Base-by-base conservation (phyloP, 805 yeast species). In the Ogataea parapolymorpha region DNA sequence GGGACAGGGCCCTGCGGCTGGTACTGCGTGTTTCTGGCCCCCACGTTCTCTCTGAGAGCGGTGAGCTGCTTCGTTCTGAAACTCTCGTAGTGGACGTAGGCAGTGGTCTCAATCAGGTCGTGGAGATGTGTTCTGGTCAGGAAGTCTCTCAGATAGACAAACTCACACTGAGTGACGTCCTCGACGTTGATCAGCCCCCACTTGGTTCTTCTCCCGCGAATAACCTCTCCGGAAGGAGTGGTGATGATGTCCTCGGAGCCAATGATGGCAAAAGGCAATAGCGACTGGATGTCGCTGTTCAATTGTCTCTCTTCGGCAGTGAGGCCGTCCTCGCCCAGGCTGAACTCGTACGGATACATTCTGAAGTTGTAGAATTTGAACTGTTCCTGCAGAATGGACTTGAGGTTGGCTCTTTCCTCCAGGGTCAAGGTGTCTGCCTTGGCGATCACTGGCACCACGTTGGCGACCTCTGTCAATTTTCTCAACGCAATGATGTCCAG, bases 111-210 rank as follows among this genome's bases (percentile, higher is more conserved):
- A 56, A 93, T 90, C 63, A 93, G 79, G 63, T 91, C 98, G 65
- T 89, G 97, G 58, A 93, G 73, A 64, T 93, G 97, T 7, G 98
- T 88, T 70, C 96, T 81, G 33, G 96, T 88, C 58, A 93, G 77
- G 65, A 93, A 93, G 63, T 88, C 95, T 68, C 97, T 80, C 60
- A 93, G 79, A 55, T 87, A 89, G 27, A 88, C 87, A 72, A 93
- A 93, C 69, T 93, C 99, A 67, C 96, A 89, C 67, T 93, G 98
- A 41, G 83, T 78, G 39, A 87, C 89, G 67, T 93, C 96, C 68
- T 90, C 97, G 46, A 93, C 87, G 63, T 89, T 86, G 58, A 91
- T 84, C 13, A 84, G 75, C 17, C 97, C 97, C 96, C 96, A 91
- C 60, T 83, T 81, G 41, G 95, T 89, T 68, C 85, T 81, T 68